Evolutionary conservation across 164 flowering plant genomes (phyloP).

Genomic region (Annona squamosa): DNA sequence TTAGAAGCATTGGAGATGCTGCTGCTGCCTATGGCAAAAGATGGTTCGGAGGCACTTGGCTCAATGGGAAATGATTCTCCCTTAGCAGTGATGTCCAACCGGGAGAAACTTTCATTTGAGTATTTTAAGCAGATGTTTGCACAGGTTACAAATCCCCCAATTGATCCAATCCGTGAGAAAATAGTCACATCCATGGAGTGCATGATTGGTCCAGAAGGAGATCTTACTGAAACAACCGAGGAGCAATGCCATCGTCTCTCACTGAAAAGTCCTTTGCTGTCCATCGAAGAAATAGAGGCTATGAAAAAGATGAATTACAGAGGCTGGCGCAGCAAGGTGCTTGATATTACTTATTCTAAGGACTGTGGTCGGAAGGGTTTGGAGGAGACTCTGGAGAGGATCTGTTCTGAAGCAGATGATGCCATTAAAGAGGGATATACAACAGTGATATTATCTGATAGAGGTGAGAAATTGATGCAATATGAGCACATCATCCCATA

Average conservation of each 20-base stretch:
- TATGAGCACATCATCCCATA: neutral
- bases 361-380: slow-evolving; percentile 74
- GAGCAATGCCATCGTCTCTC: slow-evolving; percentile 93
- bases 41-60: slow-evolving; percentile 95
- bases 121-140: slow-evolving; percentile 99
- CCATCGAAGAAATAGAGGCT: slow-evolving; percentile 85
- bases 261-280: slow-evolving; percentile 78
- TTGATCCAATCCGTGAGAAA: slow-evolving; percentile 98
- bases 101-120: slow-evolving; percentile 89
- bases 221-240: slow-evolving; percentile 91
- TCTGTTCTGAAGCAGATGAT: slow-evolving; percentile 73
- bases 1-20: slow-evolving; percentile 93
- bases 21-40: slow-evolving; percentile 97
- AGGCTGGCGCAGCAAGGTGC: slow-evolving; percentile 91
- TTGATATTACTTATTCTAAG: slow-evolving; percentile 85
- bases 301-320: slow-evolving; percentile 84
- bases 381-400: slow-evolving; percentile 87
- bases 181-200: slow-evolving; percentile 98
- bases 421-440: slow-evolving; percentile 93
- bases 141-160: slow-evolving; percentile 98
- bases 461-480: slow-evolving; percentile 49
- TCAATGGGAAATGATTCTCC: slow-evolving; percentile 99
- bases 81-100: slow-evolving; percentile 94
- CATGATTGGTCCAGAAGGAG: slow-evolving; percentile 99
- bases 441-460: slow-evolving; percentile 80